Evolutionary conservation across 1,284 basidiomycete species (phyloP).

Genomic region (Moesziomyces parantarcticus): DNA sequence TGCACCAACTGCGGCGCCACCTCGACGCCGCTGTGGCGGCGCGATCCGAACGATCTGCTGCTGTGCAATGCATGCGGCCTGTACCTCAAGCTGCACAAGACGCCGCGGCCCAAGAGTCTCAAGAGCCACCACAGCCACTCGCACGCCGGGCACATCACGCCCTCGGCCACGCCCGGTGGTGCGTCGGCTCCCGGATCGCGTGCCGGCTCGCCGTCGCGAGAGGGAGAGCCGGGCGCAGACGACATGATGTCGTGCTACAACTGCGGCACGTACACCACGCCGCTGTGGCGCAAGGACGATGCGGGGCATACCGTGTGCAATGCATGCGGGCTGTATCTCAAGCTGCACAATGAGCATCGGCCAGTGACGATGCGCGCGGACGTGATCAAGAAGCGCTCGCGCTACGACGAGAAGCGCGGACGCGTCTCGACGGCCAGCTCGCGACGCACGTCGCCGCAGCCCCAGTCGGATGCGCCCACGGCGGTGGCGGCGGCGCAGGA

Average conservation of each 20-base stretch:
- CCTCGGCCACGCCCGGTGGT: slow-evolving; percentile 47
- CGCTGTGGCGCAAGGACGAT: slow-evolving; percentile 64
- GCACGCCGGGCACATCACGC: slow-evolving; percentile 47
- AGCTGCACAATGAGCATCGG: slow-evolving; percentile 60
- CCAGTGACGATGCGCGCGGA: slow-evolving; percentile 63
- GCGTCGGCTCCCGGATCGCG: slow-evolving; percentile 42
- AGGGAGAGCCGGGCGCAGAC: slow-evolving; percentile 28
- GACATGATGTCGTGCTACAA: slow-evolving; percentile 59
- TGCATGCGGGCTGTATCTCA: slow-evolving; percentile 62
- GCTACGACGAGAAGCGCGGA: slow-evolving; percentile 57
- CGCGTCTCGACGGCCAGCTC: slow-evolving; percentile 25
- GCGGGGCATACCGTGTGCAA: slow-evolving; percentile 62
- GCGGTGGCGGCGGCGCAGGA: slow-evolving; percentile 2
- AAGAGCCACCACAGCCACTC: slow-evolving; percentile 55
- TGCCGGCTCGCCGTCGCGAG: slow-evolving; percentile 30
- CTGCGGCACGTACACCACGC: slow-evolving; percentile 65
- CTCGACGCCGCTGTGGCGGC: slow-evolving; percentile 62
- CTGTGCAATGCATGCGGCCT: slow-evolving; percentile 66
- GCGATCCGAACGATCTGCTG: slow-evolving; percentile 58
- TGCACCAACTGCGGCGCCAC: slow-evolving; percentile 65
- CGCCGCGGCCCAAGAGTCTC: slow-evolving; percentile 57
- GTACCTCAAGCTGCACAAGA: slow-evolving; percentile 65
- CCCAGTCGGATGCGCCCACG: slow-evolving; percentile 10
- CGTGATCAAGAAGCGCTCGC: slow-evolving; percentile 62
- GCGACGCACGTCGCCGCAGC: slow-evolving; percentile 39